A percentile compares a stretch with the other conserved stretches of the same genome.
phyloP scores from a whole-genome alignment of 768 basidiomycete genomes.

The Boletus reticulatus region DNA sequence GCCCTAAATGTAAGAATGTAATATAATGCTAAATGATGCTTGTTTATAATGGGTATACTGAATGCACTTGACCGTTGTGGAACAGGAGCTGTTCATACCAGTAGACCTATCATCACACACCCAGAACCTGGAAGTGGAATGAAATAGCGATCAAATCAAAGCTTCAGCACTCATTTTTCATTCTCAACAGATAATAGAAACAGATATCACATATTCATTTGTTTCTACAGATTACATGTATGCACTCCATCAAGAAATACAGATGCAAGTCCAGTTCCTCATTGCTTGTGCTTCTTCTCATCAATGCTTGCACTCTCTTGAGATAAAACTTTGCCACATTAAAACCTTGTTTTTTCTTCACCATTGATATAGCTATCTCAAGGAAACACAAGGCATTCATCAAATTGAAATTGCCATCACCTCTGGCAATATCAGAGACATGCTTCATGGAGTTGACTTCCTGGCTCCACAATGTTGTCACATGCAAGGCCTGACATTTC shows the following conservation, averaged over 20 bases:
- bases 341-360: not conserved
- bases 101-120: rapidly evolving
- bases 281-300: not conserved
- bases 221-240: not conserved
- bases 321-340: not conserved
- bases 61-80: too few species aligned
- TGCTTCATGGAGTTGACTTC: not conserved
- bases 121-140: too few species aligned
- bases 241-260: not conserved
- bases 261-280: conserved; percentile 1
- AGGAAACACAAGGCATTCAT: not conserved
- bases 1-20: not conserved
- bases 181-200: too few species aligned
- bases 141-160: too few species aligned
- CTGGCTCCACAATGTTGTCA: not conserved
- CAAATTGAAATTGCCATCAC: not conserved
- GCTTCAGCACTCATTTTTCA: too few species aligned
- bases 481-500: not conserved
- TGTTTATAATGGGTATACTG: too few species aligned
- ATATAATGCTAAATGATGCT: not conserved
- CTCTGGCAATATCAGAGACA: not conserved
- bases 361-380: not conserved
- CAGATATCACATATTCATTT: not conserved
- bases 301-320: not conserved
- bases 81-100: too few species aligned